Conservation (phyloP, 2,329 filamentous ascomycete species). For the Didymella pinodella region DNA sequence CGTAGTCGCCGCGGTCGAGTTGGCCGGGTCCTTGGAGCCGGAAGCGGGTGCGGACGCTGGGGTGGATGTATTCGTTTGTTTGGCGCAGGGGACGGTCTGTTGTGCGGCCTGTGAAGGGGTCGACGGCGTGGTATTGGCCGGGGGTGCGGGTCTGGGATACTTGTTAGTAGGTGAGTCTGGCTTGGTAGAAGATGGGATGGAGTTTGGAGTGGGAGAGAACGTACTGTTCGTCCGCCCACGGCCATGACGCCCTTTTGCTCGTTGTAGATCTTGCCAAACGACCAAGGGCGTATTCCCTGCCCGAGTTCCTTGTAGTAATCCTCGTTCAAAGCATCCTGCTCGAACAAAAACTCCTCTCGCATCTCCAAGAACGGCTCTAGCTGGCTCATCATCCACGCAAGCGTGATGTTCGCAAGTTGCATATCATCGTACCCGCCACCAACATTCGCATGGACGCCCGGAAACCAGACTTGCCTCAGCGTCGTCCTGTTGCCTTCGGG, state of each 20-base stretch:
- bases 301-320: slow-evolving; percentile 54
- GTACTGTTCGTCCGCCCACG: slow-evolving; percentile 54
- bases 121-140: slow-evolving; percentile 56
- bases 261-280: slow-evolving; percentile 56
- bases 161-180: neutral
- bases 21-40: slow-evolving; percentile 57
- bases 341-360: slow-evolving; percentile 57
- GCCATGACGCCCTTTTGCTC: slow-evolving; percentile 57
- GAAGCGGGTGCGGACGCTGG: slow-evolving; percentile 56
- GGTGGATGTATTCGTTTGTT: slow-evolving; percentile 62
- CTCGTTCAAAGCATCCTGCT: slow-evolving; percentile 57
- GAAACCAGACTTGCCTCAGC: slow-evolving; percentile 64
- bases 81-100: slow-evolving; percentile 56
- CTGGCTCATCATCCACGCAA: slow-evolving; percentile 67
- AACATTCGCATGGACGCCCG: slow-evolving; percentile 61
- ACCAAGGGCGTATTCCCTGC: slow-evolving; percentile 57
- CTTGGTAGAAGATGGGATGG: neutral
- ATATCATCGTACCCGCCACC: slow-evolving; percentile 58
- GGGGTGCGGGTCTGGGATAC: slow-evolving; percentile 53
- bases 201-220: neutral
- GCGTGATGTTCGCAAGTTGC: slow-evolving; percentile 60
- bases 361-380: slow-evolving; percentile 58
- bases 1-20: slow-evolving; percentile 56
- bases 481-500: slow-evolving; percentile 54
- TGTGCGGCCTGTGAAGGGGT: slow-evolving; percentile 53